phyloP scores from a whole-genome alignment of 768 basidiomycete genomes.

The Neoboletus subvelutipes region DNA sequence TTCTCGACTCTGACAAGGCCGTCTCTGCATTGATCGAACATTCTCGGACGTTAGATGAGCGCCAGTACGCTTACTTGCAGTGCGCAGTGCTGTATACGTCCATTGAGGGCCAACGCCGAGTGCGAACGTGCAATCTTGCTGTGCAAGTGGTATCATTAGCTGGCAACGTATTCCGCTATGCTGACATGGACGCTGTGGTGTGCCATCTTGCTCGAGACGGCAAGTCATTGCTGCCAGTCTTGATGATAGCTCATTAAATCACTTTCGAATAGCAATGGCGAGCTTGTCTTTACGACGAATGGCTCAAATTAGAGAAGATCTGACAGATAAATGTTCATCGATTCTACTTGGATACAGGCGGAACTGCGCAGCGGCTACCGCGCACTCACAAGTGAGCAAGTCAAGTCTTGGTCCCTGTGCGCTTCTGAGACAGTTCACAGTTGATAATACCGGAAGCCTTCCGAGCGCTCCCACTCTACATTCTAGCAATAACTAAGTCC shows the following conservation, averaged over 20 bases:
- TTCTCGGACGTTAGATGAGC: conserved; percentile 62
- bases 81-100: conserved; percentile 88
- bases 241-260: background rate
- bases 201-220: conserved; percentile 76
- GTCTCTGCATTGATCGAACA: conserved; percentile 77
- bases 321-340: conserved; percentile 82
- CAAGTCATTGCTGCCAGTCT: conserved; percentile 36
- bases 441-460: conserved; percentile 94
- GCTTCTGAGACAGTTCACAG: conserved; percentile 40
- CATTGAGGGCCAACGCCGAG: conserved; percentile 70
- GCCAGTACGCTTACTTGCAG: conserved; percentile 77
- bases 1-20: conserved; percentile 79
- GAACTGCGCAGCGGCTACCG: conserved; percentile 80
- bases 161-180: conserved; percentile 88
- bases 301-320: conserved; percentile 74
- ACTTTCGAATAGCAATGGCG: conserved; percentile 56
- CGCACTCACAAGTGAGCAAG: conserved; percentile 68
- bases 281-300: conserved; percentile 59
- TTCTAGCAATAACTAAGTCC: conserved; percentile 78
- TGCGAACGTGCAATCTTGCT: conserved; percentile 84
- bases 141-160: conserved; percentile 78
- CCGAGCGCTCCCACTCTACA: conserved; percentile 79
- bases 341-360: conserved; percentile 84
- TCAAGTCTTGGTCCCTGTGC: background rate
- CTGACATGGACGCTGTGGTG: conserved; percentile 85